Percentiles rank a stretch among this genome's conserved stretches.
Evolutionary conservation across 1,139 yeast species (phyloP).

Genomic region (Arxiozyma heterogenica): DNA sequence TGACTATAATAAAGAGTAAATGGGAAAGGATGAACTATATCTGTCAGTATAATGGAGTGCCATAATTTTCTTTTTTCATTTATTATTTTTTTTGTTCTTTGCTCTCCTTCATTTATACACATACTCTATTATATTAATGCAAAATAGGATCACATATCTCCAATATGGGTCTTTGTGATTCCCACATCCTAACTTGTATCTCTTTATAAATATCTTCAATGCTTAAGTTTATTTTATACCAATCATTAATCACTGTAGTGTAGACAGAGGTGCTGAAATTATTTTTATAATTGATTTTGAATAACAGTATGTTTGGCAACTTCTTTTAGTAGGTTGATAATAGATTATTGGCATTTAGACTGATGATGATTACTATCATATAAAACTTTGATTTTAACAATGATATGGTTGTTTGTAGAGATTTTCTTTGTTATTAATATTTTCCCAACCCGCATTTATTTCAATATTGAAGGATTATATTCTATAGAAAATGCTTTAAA

Average conservation of each 20-base stretch:
- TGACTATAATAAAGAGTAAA: background rate
- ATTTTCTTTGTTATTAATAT: background rate
- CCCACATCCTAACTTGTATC: constrained; percentile 7
- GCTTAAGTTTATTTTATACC: constrained; percentile 16
- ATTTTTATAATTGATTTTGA: background rate
- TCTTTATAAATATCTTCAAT: constrained; percentile 13
- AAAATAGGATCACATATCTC: constrained; percentile 6
- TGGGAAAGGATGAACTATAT: too few species aligned
- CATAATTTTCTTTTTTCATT: background rate
- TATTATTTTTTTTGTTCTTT: background rate
- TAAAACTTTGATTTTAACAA: constrained; percentile 12
- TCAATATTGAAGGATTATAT: background rate
- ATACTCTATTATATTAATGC: background rate
- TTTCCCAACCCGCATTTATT: constrained; percentile 7
- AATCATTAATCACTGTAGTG: constrained; percentile 15
- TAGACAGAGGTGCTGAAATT: background rate
- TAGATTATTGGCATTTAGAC: constrained; percentile 8
- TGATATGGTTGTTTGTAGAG: background rate
- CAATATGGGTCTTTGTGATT: constrained; percentile 9
- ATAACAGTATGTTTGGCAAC: constrained; percentile 5
- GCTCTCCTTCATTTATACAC: background rate
- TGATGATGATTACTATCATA: constrained; percentile 15
- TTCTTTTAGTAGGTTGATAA: constrained; percentile 8
- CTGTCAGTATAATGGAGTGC: background rate
- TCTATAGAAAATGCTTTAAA: background rate